These are phyloP conservation scores for Pachysandra terminalis DNA, from an alignment of 164 flowering plant genomes.

Conservation along the genomic window DNA sequence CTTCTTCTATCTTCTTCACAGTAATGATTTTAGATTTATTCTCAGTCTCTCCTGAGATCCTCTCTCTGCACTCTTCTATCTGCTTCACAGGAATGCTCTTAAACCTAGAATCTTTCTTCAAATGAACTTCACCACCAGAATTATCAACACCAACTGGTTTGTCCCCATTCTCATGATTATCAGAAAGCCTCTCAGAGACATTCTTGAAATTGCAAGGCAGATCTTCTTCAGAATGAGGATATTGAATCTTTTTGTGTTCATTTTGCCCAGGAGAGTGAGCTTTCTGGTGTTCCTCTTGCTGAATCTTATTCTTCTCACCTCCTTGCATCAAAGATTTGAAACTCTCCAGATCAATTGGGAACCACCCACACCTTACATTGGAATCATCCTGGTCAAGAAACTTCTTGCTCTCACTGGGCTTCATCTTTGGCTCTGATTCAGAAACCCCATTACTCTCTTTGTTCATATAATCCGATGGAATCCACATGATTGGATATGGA, in stretches of 20 bases:
- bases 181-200: constrained; percentile 6
- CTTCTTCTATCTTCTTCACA: constrained; percentile 11
- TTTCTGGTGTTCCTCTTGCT: neutral
- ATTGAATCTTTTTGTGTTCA: constrained; percentile 14
- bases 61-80: constrained; percentile 12
- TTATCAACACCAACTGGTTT: constrained; percentile 7
- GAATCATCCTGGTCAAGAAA: constrained; percentile 5
- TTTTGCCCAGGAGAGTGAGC: neutral
- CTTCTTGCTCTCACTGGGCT: constrained; percentile 1
- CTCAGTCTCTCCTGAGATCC: constrained; percentile 4
- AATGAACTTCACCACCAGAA: neutral
- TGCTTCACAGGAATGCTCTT: constrained; percentile 30
- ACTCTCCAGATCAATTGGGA: constrained; percentile 24
- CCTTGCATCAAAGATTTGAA: constrained; percentile 15
- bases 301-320: constrained; percentile 14
- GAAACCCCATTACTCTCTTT: constrained; percentile 6
- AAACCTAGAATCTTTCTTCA: constrained; percentile 3
- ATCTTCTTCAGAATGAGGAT: constrained; percentile 44
- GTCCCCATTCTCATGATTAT: neutral
- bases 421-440: constrained; percentile 16
- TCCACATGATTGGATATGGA: constrained; percentile 48
- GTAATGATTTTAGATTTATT: constrained; percentile 5
- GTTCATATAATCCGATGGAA: constrained; percentile 37
- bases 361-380: constrained; percentile 21
- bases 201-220: too few species aligned